Base-by-base conservation (phyloP, 495 filamentous ascomycete genomes). In the Hypoxylon rickii region DNA sequence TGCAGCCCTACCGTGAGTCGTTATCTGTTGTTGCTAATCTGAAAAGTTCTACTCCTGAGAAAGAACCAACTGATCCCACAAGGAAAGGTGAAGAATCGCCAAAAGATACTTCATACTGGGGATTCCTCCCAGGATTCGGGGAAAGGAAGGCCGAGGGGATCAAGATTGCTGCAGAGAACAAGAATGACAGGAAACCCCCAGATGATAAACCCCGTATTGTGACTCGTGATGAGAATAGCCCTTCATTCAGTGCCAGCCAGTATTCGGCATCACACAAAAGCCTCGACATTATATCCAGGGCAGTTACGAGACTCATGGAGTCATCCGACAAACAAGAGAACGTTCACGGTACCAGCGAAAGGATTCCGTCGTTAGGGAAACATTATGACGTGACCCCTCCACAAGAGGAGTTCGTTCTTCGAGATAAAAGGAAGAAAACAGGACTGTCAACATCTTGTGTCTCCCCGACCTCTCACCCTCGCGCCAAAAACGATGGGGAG, bases 21-120 rank as follows among this genome's bases (percentile, higher is more conserved):
- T 44, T 48, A 33, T 18, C 38, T 38, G 5, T 21, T 2, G 12
- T 11, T 55, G 36, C 21, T 21, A 47, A 20, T 42, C 52, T n/a
- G 40, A 49, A 20, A 43, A 53, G 29, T 29, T 38, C 17, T 46
- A 55, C 50, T 3, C 24, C 42, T 5, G 44, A 36, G 11, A 21
- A 40, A 20, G 24, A 37, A n/a, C 20, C 13, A 11, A n/a, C n/a
- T 15, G 32, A 39, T 40, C 29, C 19, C 5, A 16, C 2, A 13
- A 47, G 48, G 17, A 34, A 37, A 15, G 33, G 34, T 0, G 39
- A 65, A 8, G 51, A 60, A 37, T 38, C 55, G 12, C 41, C 34
- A 7, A 54, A 57, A 43, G 26, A 10, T 21, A 34, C 46, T 15
- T 34, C 44, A 1, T 68, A 66, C 32, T 68, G 63, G 65, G 58